Evolutionary conservation across 176 grass and related monocot species (phyloP).

Genomic region (Triticum aestivum): DNA sequence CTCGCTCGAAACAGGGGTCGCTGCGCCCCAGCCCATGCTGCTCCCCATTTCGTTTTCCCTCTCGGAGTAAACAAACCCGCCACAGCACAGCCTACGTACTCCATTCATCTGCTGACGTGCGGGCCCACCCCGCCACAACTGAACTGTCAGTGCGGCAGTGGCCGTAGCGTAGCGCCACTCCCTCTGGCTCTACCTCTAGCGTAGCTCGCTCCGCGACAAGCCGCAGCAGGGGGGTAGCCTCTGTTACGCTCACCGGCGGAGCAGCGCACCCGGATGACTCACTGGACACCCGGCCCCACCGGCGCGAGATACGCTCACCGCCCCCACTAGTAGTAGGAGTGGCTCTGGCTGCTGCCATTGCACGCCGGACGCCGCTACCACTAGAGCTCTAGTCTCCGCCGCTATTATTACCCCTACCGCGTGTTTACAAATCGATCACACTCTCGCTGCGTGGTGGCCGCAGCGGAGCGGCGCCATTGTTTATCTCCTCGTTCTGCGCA

Average conservation of each 20-base stretch:
- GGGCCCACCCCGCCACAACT: conserved; percentile 33
- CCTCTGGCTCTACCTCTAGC: neutral
- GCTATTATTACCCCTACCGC: conserved; percentile 36
- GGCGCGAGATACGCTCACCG: conserved; percentile 32
- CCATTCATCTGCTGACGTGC: conserved; percentile 1
- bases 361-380: neutral
- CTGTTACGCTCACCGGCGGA: conserved; percentile 28
- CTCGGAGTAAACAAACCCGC: neutral
- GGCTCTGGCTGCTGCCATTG: neutral
- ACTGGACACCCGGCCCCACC: neutral
- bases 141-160: conserved; percentile 43
- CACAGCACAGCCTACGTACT: neutral
- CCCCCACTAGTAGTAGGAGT: neutral
- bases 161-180: conserved; percentile 1
- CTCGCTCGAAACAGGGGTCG: conserved; percentile 44
- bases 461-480: neutral
- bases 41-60: neutral
- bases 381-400: conserved; percentile 1
- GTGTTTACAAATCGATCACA: conserved; percentile 35
- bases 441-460: neutral
- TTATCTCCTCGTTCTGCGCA: neutral
- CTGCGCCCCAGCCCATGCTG: conserved; percentile 38
- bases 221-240: neutral
- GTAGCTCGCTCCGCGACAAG: conserved; percentile 36
- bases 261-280: neutral